A percentile compares a stretch with the other conserved stretches of the same genome.
These are phyloP conservation scores for Populus deltoides DNA, from an alignment of 345 rosid genomes.

Conservation along the genomic window DNA sequence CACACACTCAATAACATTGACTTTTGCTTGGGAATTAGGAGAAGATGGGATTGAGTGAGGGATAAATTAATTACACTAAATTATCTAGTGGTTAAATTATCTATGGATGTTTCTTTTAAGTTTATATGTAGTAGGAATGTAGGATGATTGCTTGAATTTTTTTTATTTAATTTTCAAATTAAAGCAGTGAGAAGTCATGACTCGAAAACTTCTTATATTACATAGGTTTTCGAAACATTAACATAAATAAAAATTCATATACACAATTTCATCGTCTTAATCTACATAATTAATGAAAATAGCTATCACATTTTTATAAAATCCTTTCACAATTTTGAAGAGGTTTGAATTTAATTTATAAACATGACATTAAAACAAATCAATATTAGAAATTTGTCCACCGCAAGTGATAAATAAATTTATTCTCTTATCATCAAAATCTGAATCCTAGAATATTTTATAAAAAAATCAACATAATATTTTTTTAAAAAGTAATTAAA, in stretches of 20 bases:
- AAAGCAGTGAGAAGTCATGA: neutral
- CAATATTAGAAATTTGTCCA: no score
- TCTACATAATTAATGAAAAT: no score
- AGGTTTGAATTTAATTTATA: no score
- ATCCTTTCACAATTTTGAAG: neutral
- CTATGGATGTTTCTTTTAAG: neutral
- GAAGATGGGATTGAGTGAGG: neutral
- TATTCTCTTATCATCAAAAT: no score
- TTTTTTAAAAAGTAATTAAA: no score
- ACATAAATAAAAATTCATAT: no score
- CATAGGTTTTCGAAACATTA: neutral
- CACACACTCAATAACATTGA: neutral
- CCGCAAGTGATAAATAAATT: no score
- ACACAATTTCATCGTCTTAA: neutral
- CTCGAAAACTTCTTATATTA: neutral
- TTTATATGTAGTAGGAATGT: neutral
- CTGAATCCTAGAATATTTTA: no score
- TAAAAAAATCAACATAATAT: no score
- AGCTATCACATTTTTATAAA: neutral
- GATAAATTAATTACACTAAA: neutral
- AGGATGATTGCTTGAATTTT: neutral
- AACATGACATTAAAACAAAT: no score
- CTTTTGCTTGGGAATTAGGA: conserved; percentile 7
- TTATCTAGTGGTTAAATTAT: neutral
- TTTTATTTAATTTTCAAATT: neutral